Evolutionary conservation across 1,139 yeast genomes (phyloP).

Genomic region (Suhomyces bribrorum): DNA sequence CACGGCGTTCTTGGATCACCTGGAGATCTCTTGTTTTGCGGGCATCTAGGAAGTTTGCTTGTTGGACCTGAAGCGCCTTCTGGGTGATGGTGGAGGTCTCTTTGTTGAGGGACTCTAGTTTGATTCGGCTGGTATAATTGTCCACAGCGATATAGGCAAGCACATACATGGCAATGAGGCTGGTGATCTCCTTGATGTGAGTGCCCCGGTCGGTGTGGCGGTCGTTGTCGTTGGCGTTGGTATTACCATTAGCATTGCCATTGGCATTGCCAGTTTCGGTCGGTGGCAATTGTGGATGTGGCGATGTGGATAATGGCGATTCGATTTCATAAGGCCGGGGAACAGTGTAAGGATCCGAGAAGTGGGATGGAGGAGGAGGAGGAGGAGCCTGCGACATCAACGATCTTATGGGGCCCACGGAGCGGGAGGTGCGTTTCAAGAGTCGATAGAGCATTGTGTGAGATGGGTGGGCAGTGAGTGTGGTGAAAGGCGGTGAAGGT

Average conservation of each 20-base stretch:
- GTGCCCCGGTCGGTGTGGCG: slow-evolving; percentile 6
- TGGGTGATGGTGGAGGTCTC: slow-evolving; percentile 44
- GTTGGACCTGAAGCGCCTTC: slow-evolving; percentile 46
- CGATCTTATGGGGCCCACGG: not conserved
- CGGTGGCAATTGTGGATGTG: too few relatives aligned
- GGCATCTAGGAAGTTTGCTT: slow-evolving; percentile 43
- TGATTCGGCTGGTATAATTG: slow-evolving; percentile 46
- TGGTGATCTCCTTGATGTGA: slow-evolving; percentile 31
- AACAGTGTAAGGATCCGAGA: slow-evolving; percentile 8
- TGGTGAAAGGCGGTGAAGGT: not conserved
- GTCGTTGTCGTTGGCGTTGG: too few relatives aligned
- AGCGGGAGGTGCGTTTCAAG: not conserved
- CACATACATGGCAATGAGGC: slow-evolving; percentile 40
- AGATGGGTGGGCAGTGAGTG: not conserved
- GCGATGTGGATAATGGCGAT: too few relatives aligned
- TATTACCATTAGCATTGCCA: too few relatives aligned
- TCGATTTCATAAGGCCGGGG: slow-evolving; percentile 10
- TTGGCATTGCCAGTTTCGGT: too few relatives aligned
- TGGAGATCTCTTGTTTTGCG: slow-evolving; percentile 50
- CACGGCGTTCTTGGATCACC: slow-evolving; percentile 49
- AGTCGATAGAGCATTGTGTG: not conserved
- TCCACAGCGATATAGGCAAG: slow-evolving; percentile 54
- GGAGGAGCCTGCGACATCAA: slow-evolving; percentile 4
- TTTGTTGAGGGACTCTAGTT: slow-evolving; percentile 41
- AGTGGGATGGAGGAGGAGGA: slow-evolving; percentile 11